phyloP scores from a whole-genome alignment of 2,329 filamentous ascomycete species.

The Cladosporium colombiae region DNA sequence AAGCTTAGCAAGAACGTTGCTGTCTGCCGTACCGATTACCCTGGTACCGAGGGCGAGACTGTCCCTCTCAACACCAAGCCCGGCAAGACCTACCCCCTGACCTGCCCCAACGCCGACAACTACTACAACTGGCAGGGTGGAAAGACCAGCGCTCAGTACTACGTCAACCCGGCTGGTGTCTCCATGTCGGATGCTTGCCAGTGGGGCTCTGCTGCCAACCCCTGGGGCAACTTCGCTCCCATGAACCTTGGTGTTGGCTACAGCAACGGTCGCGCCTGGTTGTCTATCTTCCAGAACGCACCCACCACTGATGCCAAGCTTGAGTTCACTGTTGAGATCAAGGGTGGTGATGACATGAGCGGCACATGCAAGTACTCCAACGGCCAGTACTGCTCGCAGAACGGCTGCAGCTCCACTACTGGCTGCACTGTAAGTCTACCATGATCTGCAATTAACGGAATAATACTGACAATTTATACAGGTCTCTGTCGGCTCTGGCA shows the following conservation, averaged over 20 bases:
- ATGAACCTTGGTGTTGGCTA: slow-evolving; percentile 81
- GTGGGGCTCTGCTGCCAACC: slow-evolving; percentile 66
- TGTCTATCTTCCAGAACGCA: slow-evolving; percentile 81
- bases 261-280: slow-evolving; percentile 68
- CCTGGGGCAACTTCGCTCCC: slow-evolving; percentile 81
- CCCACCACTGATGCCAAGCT: slow-evolving; percentile 71
- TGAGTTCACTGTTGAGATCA: slow-evolving; percentile 77
- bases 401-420: slow-evolving; percentile 50
- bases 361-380: slow-evolving; percentile 66
- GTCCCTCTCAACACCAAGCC: slow-evolving; percentile 68
- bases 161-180: slow-evolving; percentile 83
- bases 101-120: slow-evolving; percentile 68
- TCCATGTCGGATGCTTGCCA: slow-evolving; percentile 67
- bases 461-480: slow-evolving; percentile 33
- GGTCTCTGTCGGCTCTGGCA: slow-evolving; percentile 53
- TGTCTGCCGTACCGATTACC: slow-evolving; percentile 95
- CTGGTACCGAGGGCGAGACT: slow-evolving; percentile 85
- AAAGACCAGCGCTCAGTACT: slow-evolving; percentile 89
- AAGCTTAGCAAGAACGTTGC: slow-evolving; percentile 65
- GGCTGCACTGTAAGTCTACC: slow-evolving; percentile 76
- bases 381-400: slow-evolving; percentile 60
- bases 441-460: background rate
- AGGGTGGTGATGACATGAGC: slow-evolving; percentile 59
- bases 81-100: slow-evolving; percentile 63
- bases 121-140: slow-evolving; percentile 80